Base-by-base conservation (phyloP, 257 asterid genomes). In the Thymus mandschuricus region DNA sequence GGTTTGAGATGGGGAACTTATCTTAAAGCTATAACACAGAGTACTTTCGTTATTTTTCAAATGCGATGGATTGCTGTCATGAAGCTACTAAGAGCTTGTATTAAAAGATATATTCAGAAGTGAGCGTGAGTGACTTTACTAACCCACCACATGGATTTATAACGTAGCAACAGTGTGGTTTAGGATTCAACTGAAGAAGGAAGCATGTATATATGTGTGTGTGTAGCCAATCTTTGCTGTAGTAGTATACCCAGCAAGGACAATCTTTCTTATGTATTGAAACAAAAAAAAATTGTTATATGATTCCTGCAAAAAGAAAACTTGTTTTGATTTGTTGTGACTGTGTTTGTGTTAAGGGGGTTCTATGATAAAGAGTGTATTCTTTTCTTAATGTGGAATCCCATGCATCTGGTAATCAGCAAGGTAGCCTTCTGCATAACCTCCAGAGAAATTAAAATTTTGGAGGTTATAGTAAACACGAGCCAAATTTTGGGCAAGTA, bases 1-100 rank as follows among this genome's bases (percentile, higher is more conserved):
- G 63, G 29, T 7, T 27, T 38, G 15, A 52, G 62, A 30, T 71
- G 7, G 51, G 38, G 52, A 41, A 46, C 15, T 70, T 33, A 46
- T 33, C 43, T 45, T 27, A 10, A 63, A 43, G 21, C 10, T n/a
- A 10, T 40, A n/a, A 8, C 51, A 8, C 49, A 6, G 11, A 58
- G 13, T 33, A 35, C 35, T 12, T 33, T 6, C 29, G 33, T 10
- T 66, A 21, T 4, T 69, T 27, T 69, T 55, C 13, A 29, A 28
- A 21, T 43, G 30, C 50, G 40, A 45, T 34, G 55, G 52, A 51
- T 33, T 38, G 64, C 33, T 55, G 57, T 52, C 27, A 9, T 38
- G 51, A 29, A 67, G 52, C 31, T 58, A 49, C 57, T 49, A 40
- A 70, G 70, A 69, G 66, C 41, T 15, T 70, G 56, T 11, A 6